Base-by-base conservation (phyloP, 2,329 filamentous ascomycete species). In the Seiridium unicorne region DNA sequence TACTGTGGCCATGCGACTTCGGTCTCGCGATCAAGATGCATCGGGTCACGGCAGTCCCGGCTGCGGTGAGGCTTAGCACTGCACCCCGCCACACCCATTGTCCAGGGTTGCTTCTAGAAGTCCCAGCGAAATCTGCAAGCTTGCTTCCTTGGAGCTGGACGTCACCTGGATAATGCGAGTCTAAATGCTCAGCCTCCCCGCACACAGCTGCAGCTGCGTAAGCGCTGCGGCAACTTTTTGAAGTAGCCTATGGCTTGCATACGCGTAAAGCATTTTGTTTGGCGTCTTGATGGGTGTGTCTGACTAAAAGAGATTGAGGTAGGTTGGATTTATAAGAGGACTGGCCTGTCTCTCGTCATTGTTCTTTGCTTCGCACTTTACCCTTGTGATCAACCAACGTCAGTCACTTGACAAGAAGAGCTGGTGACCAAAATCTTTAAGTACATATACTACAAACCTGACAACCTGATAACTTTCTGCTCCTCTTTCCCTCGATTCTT, bases 301-400 rank as follows among this genome's bases (percentile, higher is more conserved):
- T 35, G 49, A 53, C 49, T 53, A 53, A 51, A 18, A 26, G 18
- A 26, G 32, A 18, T 35, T 32, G 49, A 53, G 32, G 49, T 53
- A 53, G 34, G 49, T 53, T 38, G 32, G 49, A 51, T 38, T 34
- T 53, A 53, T 53, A 53, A 53, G 34, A 53, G 49, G 49, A 36
- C 38, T 32, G n/a, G 49, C 18, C 35, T 9, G 8, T 53, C 34
- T 40, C 34, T 26, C 49, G 32, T 36, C 18, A 49, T 9, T 32
- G 8, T 32, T 13, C 1, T 13, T 26, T 3, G 47, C 47, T 49
- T 26, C 18, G 18, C 18, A 26, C 9, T 49, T 49, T 49, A 32
- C 13, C 35, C 47, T 49, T 49, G 49, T 38, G 49, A 53, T 53
- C 6, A 32, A 40, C 18, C 47, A 32, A 32, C 10, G 35, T 35